Evolutionary conservation across 306 rosid species (phyloP).

Genomic region (Prunus campanulata): DNA sequence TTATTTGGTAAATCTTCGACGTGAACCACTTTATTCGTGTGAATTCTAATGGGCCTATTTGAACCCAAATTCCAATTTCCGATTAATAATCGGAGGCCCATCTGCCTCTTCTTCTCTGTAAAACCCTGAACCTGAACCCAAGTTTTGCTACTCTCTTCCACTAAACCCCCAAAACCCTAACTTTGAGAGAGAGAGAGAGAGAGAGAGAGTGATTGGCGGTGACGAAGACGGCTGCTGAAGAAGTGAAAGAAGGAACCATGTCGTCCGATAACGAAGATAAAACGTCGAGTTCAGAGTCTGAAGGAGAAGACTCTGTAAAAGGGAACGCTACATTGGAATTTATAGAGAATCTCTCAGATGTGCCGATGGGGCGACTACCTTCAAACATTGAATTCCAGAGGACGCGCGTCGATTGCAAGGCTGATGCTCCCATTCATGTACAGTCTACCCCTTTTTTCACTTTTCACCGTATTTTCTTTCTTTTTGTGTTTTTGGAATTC

Average conservation of each 20-base stretch:
- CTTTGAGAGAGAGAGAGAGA: background rate
- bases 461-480: background rate
- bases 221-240: background rate
- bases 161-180: constrained; percentile 8
- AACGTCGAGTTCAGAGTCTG: constrained; percentile 22
- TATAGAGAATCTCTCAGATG: constrained; percentile 43
- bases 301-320: constrained; percentile 16
- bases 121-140: constrained; percentile 19
- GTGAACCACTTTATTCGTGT: too few relatives aligned
- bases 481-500: background rate
- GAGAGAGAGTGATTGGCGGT: background rate
- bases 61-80: too few relatives aligned
- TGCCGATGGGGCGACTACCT: constrained; percentile 43
- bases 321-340: background rate
- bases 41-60: background rate
- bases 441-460: background rate
- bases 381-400: constrained; percentile 38
- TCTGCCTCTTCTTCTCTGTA: background rate
- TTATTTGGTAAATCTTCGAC: too few relatives aligned
- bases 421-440: constrained; percentile 50
- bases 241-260: constrained; percentile 7
- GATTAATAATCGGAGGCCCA: background rate
- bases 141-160: background rate
- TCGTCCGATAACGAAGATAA: constrained; percentile 9
- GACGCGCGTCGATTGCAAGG: constrained; percentile 50